Evolutionary conservation across 1,284 basidiomycete genomes (phyloP), one percentile per base, ranked within the genome.

Genomic region (Albatrellus sp.): DNA sequence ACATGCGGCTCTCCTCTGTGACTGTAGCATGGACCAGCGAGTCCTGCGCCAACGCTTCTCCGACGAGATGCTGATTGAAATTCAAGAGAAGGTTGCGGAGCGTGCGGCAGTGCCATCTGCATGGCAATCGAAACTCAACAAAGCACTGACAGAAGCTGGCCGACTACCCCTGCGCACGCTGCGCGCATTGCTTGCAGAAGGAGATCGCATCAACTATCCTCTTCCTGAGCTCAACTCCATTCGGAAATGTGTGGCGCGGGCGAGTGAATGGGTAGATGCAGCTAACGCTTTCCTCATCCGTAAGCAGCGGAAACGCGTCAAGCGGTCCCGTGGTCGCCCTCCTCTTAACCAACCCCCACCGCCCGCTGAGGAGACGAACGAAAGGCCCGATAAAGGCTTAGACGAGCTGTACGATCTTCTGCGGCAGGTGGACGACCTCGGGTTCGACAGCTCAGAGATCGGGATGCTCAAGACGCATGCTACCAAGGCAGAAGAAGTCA

Each of bases 221-320:
- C 70, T 96, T 14, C 70, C 77, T 2, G 89, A 92, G 58, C 69
- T 93, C 40, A 63, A 67, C 16, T 66, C 77, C 39, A 72, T 97
- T 38, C 75, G 80, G 40, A 82, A 77, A 57, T 90, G 90, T 57
- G 84, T 96, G 42, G 71, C 64, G 35, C 73, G 78, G 47, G 91
- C 87, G 19, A 86, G 81, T 53, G 79, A 84, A 50, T 94, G 91
- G 90, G 69, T 92, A 4, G 81, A 87, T 43, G 73, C 78, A 8
- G 83, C 79, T 43, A 87, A 82, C 51, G 67, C 69, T 0, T 81
- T 84, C 63, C 66, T 79, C 50, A 70, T 78, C 44, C 75, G 83
- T 44, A 85, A 87, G 61, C 76, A 79, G 55, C 71, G 80, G 44
- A 84, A 82, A 57, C 76, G 81, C n/a, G 68, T 77, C n/a, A 71